Evolutionary conservation across 2,329 filamentous ascomycete species (phyloP).

Genomic region (Colletotrichum agaves): DNA sequence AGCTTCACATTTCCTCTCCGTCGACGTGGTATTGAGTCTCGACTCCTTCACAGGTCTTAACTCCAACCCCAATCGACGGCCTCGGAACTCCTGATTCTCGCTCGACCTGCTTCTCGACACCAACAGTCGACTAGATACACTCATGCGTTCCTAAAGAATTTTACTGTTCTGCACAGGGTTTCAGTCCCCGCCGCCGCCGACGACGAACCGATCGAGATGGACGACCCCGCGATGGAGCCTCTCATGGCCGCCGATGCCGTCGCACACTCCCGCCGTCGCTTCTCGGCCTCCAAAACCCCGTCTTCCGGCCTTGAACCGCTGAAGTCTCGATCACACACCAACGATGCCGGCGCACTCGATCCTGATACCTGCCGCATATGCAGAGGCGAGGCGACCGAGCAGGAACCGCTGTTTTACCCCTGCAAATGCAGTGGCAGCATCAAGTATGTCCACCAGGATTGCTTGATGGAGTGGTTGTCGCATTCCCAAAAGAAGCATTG

Average conservation of each 20-base stretch:
- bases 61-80: neutral
- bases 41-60: conserved; percentile 8
- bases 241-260: conserved; percentile 42
- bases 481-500: conserved; percentile 99
- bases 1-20: neutral
- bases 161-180: conserved; percentile 18
- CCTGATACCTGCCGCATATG: conserved; percentile 97
- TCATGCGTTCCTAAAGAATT: conserved; percentile 34
- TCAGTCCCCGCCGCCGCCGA: conserved; percentile 14
- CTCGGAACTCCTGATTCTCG: neutral
- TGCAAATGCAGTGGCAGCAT: conserved; percentile 99
- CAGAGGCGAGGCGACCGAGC: conserved; percentile 82
- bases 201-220: conserved; percentile 39
- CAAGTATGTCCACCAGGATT: conserved; percentile 97
- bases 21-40: neutral
- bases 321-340: conserved; percentile 23
- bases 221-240: conserved; percentile 41
- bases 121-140: conserved; percentile 1
- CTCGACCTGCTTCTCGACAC: neutral
- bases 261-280: conserved; percentile 44
- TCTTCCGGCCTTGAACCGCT: conserved; percentile 9
- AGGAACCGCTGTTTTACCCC: conserved; percentile 93
- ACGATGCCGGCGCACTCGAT: conserved; percentile 51
- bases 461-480: conserved; percentile 97
- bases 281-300: conserved; percentile 29